Evolutionary conservation across 495 filamentous ascomycete genomes (phyloP).

Genomic region (Jackrogersella multiformis): DNA sequence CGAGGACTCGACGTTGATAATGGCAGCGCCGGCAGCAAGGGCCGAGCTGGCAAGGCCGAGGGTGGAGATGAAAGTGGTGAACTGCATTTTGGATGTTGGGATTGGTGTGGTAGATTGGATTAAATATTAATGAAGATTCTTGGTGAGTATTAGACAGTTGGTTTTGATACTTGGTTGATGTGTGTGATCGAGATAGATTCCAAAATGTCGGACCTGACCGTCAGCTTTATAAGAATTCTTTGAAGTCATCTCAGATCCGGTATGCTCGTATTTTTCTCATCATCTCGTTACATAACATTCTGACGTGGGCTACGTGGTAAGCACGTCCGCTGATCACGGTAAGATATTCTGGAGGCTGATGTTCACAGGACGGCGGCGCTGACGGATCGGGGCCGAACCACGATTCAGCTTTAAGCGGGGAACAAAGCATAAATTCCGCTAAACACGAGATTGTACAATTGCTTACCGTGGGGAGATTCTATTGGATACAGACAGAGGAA

Average conservation of each 20-base stretch:
- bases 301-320: conserved; percentile 20
- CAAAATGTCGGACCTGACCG: conserved; percentile 9
- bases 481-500: conserved; percentile 4
- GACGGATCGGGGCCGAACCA: conserved; percentile 22
- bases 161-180: conserved; percentile 10
- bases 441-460: conserved; percentile 23
- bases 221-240: conserved; percentile 22
- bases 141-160: conserved; percentile 20
- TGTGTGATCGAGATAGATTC: background rate
- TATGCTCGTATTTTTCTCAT: background rate
- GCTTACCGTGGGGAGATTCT: background rate
- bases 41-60: conserved; percentile 21
- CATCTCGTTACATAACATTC: conserved; percentile 6
- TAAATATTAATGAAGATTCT: conserved; percentile 5
- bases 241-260: conserved; percentile 4
- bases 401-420: conserved; percentile 26
- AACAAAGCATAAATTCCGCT: background rate
- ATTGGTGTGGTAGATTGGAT: conserved; percentile 10
- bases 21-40: conserved; percentile 6
- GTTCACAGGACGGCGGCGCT: conserved; percentile 19
- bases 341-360: conserved; percentile 21
- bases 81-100: conserved; percentile 34
- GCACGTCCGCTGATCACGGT: conserved; percentile 3
- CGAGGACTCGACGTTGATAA: conserved; percentile 27
- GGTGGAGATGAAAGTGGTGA: conserved; percentile 23